Evolutionary conservation across 2,329 filamentous ascomycete genomes (phyloP), one percentile per base, ranked within the genome.

Genomic region (Hymenotorrendiella dingleyae): DNA sequence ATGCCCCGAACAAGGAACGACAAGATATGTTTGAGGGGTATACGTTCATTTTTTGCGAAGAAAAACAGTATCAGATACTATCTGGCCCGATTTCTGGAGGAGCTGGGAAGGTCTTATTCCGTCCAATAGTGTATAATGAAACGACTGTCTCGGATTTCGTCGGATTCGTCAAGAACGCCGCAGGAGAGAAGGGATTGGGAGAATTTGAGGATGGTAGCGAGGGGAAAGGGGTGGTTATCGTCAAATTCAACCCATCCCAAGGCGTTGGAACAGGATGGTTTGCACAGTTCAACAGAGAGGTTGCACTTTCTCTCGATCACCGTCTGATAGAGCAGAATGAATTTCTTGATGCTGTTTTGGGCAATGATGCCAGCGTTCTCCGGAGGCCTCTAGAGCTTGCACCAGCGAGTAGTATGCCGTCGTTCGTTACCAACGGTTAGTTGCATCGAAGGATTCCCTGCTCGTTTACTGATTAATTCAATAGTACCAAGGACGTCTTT

Each of bases 241-340:
- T 96, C 33, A 80, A 84, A 36, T 84, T 83, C 52, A 69, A 80
- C 73, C 80, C 8, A 72, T 70, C 32, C 75, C 80, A 55, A 67
- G 72, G 9, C 65, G 72, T 22, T 58, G 71, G 28, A 57, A 71
- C 51, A 65, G 72, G 42, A 8, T 94, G 86, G 87, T 86, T 78
- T 46, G 70, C 75, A 12, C 67, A 79, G 2, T 82, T 94, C 53
- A 74, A 82, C 51, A 81, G 73, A 4, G 67, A 80, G 6, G 76
- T 94, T 12, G 85, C 89, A 2, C 62, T 82, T 16, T 71, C 78
- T 34, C 73, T 94, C 10, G 83, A 89, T 47, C 89, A 94, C 60
- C 79, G 88, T 4, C 81, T 89, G 2, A 82, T 96, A 40, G 81
- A 91, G 54, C 89, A 96, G 58, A 89, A 84, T 45, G 90, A 96